Evolutionary conservation across 1,139 yeast genomes (phyloP).

Genomic region (Zygosaccharomyces pseudobailii): DNA sequence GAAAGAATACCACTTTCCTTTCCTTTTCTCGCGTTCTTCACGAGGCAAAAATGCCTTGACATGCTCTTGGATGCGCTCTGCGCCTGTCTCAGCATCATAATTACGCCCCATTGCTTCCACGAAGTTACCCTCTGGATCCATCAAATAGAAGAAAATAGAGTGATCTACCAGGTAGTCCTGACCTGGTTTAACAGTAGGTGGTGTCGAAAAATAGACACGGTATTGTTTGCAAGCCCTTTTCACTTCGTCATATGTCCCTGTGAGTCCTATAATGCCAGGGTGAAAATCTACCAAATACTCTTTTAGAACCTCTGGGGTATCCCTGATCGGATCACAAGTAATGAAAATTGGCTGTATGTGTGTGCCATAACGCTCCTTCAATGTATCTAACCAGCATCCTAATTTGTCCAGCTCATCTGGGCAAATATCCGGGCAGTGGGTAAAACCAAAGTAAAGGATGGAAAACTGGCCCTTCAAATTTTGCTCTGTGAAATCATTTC

Average conservation of each 20-base stretch:
- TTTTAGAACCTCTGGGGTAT: slow-evolving; percentile 74
- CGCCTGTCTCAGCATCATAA: slow-evolving; percentile 73
- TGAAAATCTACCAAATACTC: slow-evolving; percentile 84
- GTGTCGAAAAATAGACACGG: slow-evolving; percentile 93
- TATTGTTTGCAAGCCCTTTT: slow-evolving; percentile 80
- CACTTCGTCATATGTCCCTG: slow-evolving; percentile 83
- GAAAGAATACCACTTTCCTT: slow-evolving; percentile 51
- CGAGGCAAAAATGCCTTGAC: slow-evolving; percentile 72
- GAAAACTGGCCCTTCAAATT: slow-evolving; percentile 74
- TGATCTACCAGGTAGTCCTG: slow-evolving; percentile 96
- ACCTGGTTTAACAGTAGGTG: slow-evolving; percentile 88
- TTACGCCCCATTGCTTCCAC: slow-evolving; percentile 93
- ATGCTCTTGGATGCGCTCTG: slow-evolving; percentile 71
- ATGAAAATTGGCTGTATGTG: slow-evolving; percentile 80
- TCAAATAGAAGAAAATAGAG: slow-evolving; percentile 88
- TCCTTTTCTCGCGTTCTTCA: slow-evolving; percentile 55
- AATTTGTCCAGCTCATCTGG: slow-evolving; percentile 95
- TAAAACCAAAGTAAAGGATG: slow-evolving; percentile 86
- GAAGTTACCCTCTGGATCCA: slow-evolving; percentile 96
- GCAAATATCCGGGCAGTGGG: slow-evolving; percentile 96
- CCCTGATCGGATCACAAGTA: slow-evolving; percentile 96
- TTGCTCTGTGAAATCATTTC: slow-evolving; percentile 67
- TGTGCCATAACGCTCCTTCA: slow-evolving; percentile 52
- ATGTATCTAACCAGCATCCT: slow-evolving; percentile 66
- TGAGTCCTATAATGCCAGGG: slow-evolving; percentile 79